Conservation (phyloP, 371 early-diverging fungal genomes). For the Haplosporangium sp. region DNA sequence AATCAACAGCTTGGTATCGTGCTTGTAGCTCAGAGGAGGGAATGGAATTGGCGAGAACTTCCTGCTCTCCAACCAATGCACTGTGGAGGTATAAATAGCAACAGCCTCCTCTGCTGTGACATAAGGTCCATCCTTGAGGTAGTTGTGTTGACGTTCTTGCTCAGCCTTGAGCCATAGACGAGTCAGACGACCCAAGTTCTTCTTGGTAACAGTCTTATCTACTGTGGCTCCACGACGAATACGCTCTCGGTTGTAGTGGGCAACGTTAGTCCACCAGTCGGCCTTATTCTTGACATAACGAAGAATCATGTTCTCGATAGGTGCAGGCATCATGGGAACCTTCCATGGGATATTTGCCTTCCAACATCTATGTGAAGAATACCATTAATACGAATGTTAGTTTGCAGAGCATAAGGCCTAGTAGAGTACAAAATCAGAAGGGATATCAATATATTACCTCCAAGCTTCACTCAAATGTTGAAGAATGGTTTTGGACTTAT, state of each 20-base stretch:
- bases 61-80: slow-evolving; percentile 98
- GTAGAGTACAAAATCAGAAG: neutral
- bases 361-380: slow-evolving; percentile 72
- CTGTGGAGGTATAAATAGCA: slow-evolving; percentile 96
- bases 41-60: slow-evolving; percentile 98
- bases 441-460: slow-evolving; percentile 57
- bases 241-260: slow-evolving; percentile 98
- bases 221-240: slow-evolving; percentile 99
- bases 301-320: slow-evolving; percentile 98
- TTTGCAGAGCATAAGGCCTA: too few species aligned
- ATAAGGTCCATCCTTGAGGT: slow-evolving; percentile 98
- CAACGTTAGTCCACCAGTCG: slow-evolving; percentile 99
- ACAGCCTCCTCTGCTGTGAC: slow-evolving; percentile 98
- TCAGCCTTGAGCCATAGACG: slow-evolving; percentile 99
- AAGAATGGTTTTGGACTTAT: slow-evolving; percentile 95
- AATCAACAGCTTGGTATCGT: slow-evolving; percentile 97
- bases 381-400: neutral
- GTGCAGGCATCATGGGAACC: slow-evolving; percentile 97
- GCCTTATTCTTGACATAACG: slow-evolving; percentile 99
- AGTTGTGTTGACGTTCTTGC: slow-evolving; percentile 98
- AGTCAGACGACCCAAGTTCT: slow-evolving; percentile 98
- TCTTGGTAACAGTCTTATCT: slow-evolving; percentile 97
- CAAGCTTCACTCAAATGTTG: slow-evolving; percentile 99
- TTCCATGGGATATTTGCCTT: slow-evolving; percentile 99
- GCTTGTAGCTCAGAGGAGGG: slow-evolving; percentile 98